A percentile compares a stretch with the other conserved stretches of the same genome.
Evolutionary conservation across 2,329 filamentous ascomycete genomes (phyloP).

Genomic region (Malbranchea zuffiana): DNA sequence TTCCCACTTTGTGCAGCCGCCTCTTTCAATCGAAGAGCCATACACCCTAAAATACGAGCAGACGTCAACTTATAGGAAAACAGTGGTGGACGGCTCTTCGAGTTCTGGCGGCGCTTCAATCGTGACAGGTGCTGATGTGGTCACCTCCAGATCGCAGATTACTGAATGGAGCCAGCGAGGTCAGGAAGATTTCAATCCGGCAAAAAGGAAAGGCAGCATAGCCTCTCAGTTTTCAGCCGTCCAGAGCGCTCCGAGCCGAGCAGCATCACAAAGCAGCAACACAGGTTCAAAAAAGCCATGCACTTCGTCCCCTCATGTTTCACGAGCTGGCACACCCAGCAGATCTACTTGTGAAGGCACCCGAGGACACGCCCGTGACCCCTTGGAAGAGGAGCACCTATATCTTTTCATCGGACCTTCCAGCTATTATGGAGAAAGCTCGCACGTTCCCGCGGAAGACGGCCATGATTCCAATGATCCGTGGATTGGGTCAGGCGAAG

Average conservation of each 20-base stretch:
- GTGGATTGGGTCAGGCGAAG: not conserved
- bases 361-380: constrained; percentile 53
- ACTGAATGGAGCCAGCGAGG: not conserved
- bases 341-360: constrained; percentile 37
- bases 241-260: not conserved
- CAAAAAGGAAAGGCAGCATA: constrained; percentile 17
- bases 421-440: constrained; percentile 30
- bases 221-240: constrained; percentile 15
- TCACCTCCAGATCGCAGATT: no score
- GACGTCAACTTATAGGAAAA: constrained; percentile 16
- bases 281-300: constrained; percentile 20
- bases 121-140: not conserved
- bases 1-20: constrained; percentile 47
- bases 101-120: not conserved
- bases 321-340: constrained; percentile 23
- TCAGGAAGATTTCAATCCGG: constrained; percentile 12
- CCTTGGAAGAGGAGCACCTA: constrained; percentile 52
- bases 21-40: constrained; percentile 39
- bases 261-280: constrained; percentile 5
- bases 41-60: constrained; percentile 36
- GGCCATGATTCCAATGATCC: not conserved
- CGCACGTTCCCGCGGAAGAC: not conserved
- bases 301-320: constrained; percentile 21
- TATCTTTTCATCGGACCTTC: constrained; percentile 67
- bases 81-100: not conserved